Base-by-base conservation (phyloP, 768 basidiomycete genomes). In the Leccinum truebloodii region DNA sequence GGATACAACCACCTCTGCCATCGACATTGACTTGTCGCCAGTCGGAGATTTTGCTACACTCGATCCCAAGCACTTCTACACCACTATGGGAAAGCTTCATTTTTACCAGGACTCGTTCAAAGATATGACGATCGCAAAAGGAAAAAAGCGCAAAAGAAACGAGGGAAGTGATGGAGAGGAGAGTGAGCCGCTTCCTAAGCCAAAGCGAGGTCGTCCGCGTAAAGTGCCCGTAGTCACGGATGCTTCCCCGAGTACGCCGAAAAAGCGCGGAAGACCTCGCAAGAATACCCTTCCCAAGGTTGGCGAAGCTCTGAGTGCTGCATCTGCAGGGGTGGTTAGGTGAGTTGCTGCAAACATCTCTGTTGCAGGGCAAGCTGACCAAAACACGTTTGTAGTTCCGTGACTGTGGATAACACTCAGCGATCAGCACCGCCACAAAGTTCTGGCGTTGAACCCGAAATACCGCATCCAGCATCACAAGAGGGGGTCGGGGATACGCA, bases 131-230 rank as follows among this genome's bases (percentile, higher is more conserved):
- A 49, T 32, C 3, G 37, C 63, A 13, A 69, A 63, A 55, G 59
- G 55, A 51, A 66, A 65, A 67, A 81, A 76, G 61, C 72, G 60
- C 59, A 72, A 74, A 68, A 68, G 65, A 58, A 64, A 61, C 34
- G 78, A 79, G 5, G 57, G 34, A 44, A 60, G 57, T 3, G 57
- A 55, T 22, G 67, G 28, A 37, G 72, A 70, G 34, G 63, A 59
- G 49, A 52, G 53, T 41, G 73, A 69, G 55, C 56, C 50, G 3
- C 60, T 49, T 57, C 67, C 59, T 41, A 74, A 66, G 59, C 65
- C 28, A 54, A 90, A 88, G 70, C 81, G 81, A 65, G 86, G 85
- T 24, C 75, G 85, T 37, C 83, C 89, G 46, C 77, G 79, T 58
- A 89, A 83, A 64, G 63, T 67, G 48, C 64, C 61, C 18, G 57